Evolutionary conservation across 306 rosid genomes (phyloP).

Genomic region (Corylus americana): DNA sequence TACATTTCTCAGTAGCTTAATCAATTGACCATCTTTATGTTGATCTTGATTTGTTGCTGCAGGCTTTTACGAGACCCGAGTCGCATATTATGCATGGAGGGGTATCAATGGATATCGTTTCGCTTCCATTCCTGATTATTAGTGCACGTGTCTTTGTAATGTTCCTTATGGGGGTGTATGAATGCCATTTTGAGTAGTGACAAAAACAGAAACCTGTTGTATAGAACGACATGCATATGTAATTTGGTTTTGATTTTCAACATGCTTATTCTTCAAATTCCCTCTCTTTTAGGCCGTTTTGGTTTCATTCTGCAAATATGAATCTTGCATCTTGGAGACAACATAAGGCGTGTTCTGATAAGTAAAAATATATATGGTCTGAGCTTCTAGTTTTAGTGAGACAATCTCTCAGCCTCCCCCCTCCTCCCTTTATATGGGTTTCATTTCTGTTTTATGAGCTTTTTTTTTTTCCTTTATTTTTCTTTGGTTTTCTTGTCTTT

Average conservation of each 20-base stretch:
- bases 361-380: too few relatives aligned
- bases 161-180: background rate
- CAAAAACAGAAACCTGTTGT: background rate
- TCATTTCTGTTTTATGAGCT: too few relatives aligned
- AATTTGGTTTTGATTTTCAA: background rate
- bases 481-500: too few relatives aligned
- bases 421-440: too few relatives aligned
- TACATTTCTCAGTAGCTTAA: slow-evolving; percentile 3
- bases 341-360: too few relatives aligned
- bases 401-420: too few relatives aligned
- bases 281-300: background rate
- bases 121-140: slow-evolving; percentile 89
- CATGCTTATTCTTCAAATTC: background rate
- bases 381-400: too few relatives aligned
- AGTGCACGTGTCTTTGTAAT: slow-evolving; percentile 22
- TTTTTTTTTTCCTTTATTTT: too few relatives aligned
- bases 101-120: slow-evolving; percentile 87
- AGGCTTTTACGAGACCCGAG: slow-evolving; percentile 93
- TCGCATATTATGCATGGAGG: slow-evolving; percentile 93
- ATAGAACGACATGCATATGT: background rate
- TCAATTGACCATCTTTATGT: background rate
- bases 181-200: background rate
- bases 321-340: too few relatives aligned
- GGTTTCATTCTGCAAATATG: background rate
- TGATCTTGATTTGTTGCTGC: slow-evolving; percentile 33